phyloP scores from a whole-genome alignment of 2,329 filamentous ascomycete genomes.

The Leptoxyphium fumago region DNA sequence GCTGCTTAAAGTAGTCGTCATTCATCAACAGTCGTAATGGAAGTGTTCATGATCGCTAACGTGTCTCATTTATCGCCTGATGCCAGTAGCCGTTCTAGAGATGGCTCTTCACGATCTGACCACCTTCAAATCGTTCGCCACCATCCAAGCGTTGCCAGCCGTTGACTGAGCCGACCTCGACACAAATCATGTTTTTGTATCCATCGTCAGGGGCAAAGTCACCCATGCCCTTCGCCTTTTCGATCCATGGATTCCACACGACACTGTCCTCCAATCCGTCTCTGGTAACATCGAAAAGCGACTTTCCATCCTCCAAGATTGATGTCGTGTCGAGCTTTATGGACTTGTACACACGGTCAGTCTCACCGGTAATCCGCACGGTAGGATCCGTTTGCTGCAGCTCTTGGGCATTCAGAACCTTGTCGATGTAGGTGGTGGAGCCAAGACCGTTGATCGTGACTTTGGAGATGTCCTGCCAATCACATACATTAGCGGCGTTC shows the following conservation, averaged over 20 bases:
- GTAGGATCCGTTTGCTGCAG: constrained; percentile 50
- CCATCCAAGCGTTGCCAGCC: constrained; percentile 75
- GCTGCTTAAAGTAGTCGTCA: no score
- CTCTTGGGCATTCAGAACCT: constrained; percentile 51
- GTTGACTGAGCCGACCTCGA: constrained; percentile 75
- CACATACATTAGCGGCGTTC: constrained; percentile 3
- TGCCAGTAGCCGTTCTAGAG: constrained; percentile 3
- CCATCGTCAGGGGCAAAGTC: constrained; percentile 85
- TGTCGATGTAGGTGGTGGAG: constrained; percentile 66
- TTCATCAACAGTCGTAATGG: no score
- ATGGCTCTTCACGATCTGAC: constrained; percentile 35
- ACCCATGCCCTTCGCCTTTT: constrained; percentile 65
- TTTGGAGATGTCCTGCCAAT: constrained; percentile 58
- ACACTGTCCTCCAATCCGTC: constrained; percentile 81
- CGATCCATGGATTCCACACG: constrained; percentile 93
- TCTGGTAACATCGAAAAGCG: constrained; percentile 58
- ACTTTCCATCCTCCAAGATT: constrained; percentile 48
- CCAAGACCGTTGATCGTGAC: constrained; percentile 63
- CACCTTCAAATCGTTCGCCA: constrained; percentile 54
- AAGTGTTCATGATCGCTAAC: no score
- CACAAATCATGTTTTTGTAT: constrained; percentile 85
- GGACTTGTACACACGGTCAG: constrained; percentile 71
- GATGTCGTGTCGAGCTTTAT: constrained; percentile 48
- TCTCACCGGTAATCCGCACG: constrained; percentile 61
- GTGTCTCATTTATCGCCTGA: no score